Evolutionary conservation across 331 rosid species (phyloP).

Genomic region (Cydonia oblonga): DNA sequence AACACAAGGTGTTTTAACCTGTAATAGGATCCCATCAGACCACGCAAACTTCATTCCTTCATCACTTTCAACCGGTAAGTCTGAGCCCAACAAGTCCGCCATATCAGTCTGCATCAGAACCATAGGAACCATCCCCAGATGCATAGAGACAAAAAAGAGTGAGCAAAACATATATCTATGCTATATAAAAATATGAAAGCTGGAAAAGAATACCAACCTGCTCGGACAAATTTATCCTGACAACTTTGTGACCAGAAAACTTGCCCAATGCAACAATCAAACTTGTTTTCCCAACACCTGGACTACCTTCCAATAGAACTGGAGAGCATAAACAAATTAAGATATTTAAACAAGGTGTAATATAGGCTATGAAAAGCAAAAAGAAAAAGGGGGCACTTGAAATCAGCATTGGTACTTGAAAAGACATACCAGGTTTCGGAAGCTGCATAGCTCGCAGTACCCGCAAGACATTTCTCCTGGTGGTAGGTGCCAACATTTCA

Average conservation of each 20-base stretch:
- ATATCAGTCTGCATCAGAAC: slow-evolving; percentile 73
- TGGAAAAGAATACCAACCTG: slow-evolving; percentile 37
- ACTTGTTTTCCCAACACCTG: slow-evolving; percentile 98
- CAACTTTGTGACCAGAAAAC: slow-evolving; percentile 72
- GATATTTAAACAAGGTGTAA: background rate
- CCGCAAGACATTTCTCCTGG: slow-evolving; percentile 59
- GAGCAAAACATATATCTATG: background rate
- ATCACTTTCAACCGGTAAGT: slow-evolving; percentile 81
- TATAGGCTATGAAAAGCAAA: background rate
- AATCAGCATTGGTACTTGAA: background rate
- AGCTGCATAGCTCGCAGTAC: slow-evolving; percentile 94
- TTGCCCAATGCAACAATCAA: slow-evolving; percentile 75
- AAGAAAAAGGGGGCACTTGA: background rate
- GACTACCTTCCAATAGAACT: slow-evolving; percentile 96
- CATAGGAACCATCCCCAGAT: background rate
- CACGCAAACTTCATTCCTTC: slow-evolving; percentile 84
- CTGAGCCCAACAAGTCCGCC: slow-evolving; percentile 95
- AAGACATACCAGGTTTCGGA: slow-evolving; percentile 62
- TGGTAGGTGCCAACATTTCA: slow-evolving; percentile 79
- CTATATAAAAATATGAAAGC: background rate
- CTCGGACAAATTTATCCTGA: slow-evolving; percentile 84
- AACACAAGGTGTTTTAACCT: slow-evolving; percentile 26
- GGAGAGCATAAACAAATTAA: slow-evolving; percentile 16
- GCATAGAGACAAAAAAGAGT: background rate
- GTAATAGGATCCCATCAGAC: slow-evolving; percentile 93